phyloP scores from a whole-genome alignment of 805 yeast genomes.

The Pichia heedii region DNA sequence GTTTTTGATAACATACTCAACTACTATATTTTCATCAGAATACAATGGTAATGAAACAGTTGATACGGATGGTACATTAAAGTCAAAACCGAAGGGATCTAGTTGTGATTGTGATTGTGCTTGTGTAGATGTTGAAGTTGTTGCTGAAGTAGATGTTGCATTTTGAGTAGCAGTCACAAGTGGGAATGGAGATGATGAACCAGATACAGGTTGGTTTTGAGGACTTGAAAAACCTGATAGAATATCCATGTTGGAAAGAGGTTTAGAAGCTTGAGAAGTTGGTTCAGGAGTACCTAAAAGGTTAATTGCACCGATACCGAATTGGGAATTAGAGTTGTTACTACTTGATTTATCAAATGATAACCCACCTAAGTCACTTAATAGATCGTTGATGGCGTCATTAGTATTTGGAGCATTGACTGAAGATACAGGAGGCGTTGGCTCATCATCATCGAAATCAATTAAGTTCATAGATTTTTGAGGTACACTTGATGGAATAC shows the following conservation, averaged over 20 bases:
- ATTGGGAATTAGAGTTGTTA: slow-evolving; percentile 8
- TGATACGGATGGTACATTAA: slow-evolving; percentile 6
- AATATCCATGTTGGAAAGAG: slow-evolving; percentile 9
- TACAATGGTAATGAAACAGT: slow-evolving; percentile 8
- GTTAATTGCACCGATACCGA: slow-evolving; percentile 24
- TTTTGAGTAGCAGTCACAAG: slow-evolving; percentile 1
- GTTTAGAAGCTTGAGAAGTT: slow-evolving; percentile 6
- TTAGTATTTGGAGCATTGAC: slow-evolving; percentile 28
- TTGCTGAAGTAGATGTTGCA: background rate
- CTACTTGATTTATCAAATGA: slow-evolving; percentile 34
- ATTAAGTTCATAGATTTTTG: slow-evolving; percentile 39
- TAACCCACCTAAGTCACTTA: slow-evolving; percentile 61
- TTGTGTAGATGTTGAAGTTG: slow-evolving; percentile 2
- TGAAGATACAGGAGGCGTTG: slow-evolving; percentile 11
- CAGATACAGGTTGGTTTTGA: background rate
- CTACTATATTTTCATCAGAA: slow-evolving; percentile 16
- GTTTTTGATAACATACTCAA: slow-evolving; percentile 18
- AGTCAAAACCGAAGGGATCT: slow-evolving; percentile 30
- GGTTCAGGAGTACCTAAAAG: slow-evolving; percentile 25
- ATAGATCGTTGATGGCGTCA: slow-evolving; percentile 52
- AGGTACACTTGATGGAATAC: slow-evolving; percentile 16
- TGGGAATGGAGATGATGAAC: background rate
- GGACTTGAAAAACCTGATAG: slow-evolving; percentile 12
- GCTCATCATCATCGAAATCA: slow-evolving; percentile 51
- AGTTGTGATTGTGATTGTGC: slow-evolving; percentile 11